Evolutionary conservation across 164 flowering plant genomes (phyloP).

Genomic region (Taxillus chinensis): DNA sequence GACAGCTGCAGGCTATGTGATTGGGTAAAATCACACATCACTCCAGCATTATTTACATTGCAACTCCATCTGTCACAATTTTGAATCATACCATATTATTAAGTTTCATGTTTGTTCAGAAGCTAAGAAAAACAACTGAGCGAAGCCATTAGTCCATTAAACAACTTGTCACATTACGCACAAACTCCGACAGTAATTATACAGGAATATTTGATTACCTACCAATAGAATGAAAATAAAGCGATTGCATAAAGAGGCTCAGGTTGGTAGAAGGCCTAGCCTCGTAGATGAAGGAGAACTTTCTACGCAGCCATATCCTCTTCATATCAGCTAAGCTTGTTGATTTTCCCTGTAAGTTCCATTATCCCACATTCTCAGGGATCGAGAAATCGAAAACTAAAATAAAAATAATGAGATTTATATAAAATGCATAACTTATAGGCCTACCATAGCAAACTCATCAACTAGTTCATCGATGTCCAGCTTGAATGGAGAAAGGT

Average conservation of each 20-base stretch:
- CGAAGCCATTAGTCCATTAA: too few relatives aligned
- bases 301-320: conserved; percentile 57
- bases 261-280: conserved; percentile 51
- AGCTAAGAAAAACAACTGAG: too few relatives aligned
- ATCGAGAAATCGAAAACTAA: not conserved
- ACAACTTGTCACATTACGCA: too few relatives aligned
- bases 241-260: conserved; percentile 71
- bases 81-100: too few relatives aligned
- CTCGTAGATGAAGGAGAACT: conserved; percentile 73
- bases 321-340: conserved; percentile 66
- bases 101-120: too few relatives aligned
- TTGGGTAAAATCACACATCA: too few relatives aligned
- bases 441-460: conserved; percentile 50
- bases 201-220: conserved; percentile 8
- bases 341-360: conserved; percentile 32
- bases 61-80: too few relatives aligned
- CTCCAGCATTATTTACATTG: too few relatives aligned
- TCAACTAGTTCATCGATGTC: conserved; percentile 79
- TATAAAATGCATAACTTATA: not conserved
- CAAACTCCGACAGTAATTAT: too few relatives aligned
- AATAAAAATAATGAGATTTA: not conserved
- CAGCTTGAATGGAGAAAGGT: conserved; percentile 50
- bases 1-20: too few relatives aligned
- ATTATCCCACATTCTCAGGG: not conserved
- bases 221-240: conserved; percentile 70